A percentile compares a stretch with the other conserved stretches of the same genome.
phyloP scores from a whole-genome alignment of 2,329 filamentous ascomycete genomes.

The Curvularia verruculosa region DNA sequence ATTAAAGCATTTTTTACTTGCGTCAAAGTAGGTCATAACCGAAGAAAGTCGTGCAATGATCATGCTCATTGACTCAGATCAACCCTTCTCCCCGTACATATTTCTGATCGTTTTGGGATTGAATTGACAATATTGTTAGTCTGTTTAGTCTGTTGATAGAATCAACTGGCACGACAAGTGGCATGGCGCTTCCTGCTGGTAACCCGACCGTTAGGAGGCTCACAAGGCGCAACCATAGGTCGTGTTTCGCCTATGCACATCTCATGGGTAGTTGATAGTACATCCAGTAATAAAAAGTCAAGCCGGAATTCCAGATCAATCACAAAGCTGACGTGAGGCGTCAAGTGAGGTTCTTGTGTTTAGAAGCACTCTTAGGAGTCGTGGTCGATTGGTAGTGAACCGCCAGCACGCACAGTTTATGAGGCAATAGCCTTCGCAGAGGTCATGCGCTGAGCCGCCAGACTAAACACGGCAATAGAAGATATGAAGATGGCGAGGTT shows the following conservation, averaged over 20 bases:
- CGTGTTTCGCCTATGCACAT: no score
- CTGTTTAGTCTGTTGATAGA: neutral
- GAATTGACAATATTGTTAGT: neutral
- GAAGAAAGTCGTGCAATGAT: neutral
- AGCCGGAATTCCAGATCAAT: no score
- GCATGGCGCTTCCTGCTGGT: neutral
- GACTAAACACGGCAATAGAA: slow-evolving; percentile 90
- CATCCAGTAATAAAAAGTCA: no score
- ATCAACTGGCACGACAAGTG: neutral
- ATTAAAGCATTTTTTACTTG: neutral
- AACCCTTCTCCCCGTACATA: no score
- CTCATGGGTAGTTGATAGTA: no score
- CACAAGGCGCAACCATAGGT: neutral
- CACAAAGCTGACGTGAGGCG: no score
- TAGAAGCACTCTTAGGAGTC: neutral
- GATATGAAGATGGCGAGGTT: slow-evolving; percentile 97
- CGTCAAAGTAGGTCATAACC: neutral
- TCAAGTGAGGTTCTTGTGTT: neutral
- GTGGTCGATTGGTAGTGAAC: neutral
- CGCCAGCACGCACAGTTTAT: neutral
- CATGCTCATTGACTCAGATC: neutral
- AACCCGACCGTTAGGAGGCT: neutral
- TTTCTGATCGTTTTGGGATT: neutral
- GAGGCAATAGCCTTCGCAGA: slow-evolving; percentile 24
- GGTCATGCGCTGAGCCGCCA: slow-evolving; percentile 85